Evolutionary conservation across 805 yeast genomes (phyloP).

Genomic region (Starmerella floris): DNA sequence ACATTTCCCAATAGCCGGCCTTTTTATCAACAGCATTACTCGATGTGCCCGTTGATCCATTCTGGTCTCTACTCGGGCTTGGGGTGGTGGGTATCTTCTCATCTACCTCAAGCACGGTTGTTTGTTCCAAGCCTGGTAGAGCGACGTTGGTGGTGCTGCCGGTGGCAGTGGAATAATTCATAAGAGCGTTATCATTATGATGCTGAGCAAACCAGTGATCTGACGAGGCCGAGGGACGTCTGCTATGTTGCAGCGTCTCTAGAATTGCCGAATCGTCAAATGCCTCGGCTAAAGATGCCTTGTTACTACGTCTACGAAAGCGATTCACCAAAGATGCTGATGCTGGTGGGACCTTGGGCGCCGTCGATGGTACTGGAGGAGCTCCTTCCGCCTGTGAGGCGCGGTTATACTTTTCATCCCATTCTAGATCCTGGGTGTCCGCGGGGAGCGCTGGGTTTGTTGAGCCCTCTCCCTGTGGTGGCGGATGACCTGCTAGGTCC

Average conservation of each 20-base stretch:
- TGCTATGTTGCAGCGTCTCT: background rate
- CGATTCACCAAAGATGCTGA: slow-evolving; percentile 1
- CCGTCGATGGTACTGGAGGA: background rate
- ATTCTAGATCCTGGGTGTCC: background rate
- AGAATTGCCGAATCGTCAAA: slow-evolving; percentile 3
- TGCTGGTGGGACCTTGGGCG: background rate
- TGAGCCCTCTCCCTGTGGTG: no score
- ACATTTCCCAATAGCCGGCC: background rate
- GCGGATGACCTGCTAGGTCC: background rate
- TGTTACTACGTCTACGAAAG: slow-evolving; percentile 1
- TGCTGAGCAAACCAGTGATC: slow-evolving; percentile 9
- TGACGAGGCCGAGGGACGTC: slow-evolving; percentile 5
- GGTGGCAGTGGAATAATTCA: no score
- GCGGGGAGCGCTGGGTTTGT: no score
- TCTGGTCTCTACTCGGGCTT: background rate
- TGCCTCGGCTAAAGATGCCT: slow-evolving; percentile 3
- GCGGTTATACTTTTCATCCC: background rate
- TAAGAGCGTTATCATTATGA: background rate
- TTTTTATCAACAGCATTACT: background rate
- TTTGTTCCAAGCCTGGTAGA: background rate
- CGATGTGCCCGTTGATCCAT: background rate
- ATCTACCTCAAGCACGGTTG: background rate
- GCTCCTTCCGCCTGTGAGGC: background rate
- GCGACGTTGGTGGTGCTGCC: background rate
- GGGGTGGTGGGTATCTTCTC: no score